Percentiles rank a stretch among this genome's conserved stretches.
These are phyloP conservation scores for Angophora floribunda DNA, from an alignment of 345 rosid genomes.

Conservation along the genomic window DNA sequence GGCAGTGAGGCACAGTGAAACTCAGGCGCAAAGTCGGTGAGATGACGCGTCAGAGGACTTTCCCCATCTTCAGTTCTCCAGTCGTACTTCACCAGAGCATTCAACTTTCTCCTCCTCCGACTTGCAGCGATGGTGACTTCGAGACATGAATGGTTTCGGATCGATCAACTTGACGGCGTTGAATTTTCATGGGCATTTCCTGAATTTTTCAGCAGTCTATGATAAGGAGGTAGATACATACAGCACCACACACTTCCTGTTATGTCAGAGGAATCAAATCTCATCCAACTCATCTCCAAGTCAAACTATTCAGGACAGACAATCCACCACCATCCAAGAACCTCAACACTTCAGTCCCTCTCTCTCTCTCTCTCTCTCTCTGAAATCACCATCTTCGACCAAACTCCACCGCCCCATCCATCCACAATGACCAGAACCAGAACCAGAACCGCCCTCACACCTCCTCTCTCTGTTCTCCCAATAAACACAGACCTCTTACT, in stretches of 20 bases:
- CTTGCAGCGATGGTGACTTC: neutral
- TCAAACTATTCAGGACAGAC: neutral
- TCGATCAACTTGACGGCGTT: slow-evolving; percentile 1
- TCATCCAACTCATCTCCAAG: neutral
- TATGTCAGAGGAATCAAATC: neutral
- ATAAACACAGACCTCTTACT: too few species aligned
- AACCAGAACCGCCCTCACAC: too few species aligned
- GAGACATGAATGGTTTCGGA: too few species aligned
- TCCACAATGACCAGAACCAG: neutral
- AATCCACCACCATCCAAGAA: neutral
- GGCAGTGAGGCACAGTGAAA: neutral
- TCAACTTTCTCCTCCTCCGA: neutral
- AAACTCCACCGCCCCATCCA: neutral
- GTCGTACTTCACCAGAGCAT: neutral
- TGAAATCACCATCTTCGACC: neutral
- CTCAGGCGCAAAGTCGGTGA: neutral
- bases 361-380: neutral
- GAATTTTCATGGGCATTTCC: neutral
- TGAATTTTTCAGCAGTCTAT: slow-evolving; percentile 10
- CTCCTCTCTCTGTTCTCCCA: too few species aligned
- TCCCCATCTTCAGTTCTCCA: neutral
- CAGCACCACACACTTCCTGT: neutral
- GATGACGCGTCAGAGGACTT: neutral
- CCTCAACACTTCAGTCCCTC: neutral
- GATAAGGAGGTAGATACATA: neutral